A percentile compares a stretch with the other conserved stretches of the same genome.
phyloP scores from a whole-genome alignment of 805 yeast genomes.

The Candida coquimbonensis region DNA sequence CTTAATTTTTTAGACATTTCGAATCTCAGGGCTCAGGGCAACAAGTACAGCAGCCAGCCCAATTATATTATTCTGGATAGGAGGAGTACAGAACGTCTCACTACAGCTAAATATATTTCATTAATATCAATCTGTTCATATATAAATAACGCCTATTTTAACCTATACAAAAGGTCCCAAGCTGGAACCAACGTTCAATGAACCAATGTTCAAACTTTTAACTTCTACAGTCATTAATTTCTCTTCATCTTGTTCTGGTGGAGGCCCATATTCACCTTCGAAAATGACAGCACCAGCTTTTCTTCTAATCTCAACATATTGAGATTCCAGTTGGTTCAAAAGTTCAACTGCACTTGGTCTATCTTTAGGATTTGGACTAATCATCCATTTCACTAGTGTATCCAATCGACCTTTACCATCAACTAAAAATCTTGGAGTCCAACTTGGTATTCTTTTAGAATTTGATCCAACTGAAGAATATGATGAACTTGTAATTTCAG shows the following conservation, averaged over 20 bases:
- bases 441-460: constrained; percentile 47
- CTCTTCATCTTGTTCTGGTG: constrained; percentile 37
- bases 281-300: constrained; percentile 91
- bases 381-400: constrained; percentile 79
- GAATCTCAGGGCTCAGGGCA: background rate
- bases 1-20: background rate
- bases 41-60: no score
- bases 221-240: constrained; percentile 14
- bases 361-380: constrained; percentile 70
- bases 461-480: constrained; percentile 20
- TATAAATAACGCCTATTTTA: no score
- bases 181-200: constrained; percentile 13
- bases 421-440: constrained; percentile 83
- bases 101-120: background rate
- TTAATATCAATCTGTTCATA: background rate
- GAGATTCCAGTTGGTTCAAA: constrained; percentile 65
- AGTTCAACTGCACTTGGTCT: constrained; percentile 78
- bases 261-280: constrained; percentile 94
- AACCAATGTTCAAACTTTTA: constrained; percentile 16
- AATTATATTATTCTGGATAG: no score
- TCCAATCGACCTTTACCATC: constrained; percentile 72
- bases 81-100: no score
- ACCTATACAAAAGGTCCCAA: no score
- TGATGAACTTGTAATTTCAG: constrained; percentile 21
- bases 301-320: constrained; percentile 69